These are phyloP conservation scores for Naematelia aurantialba DNA, from an alignment of 768 basidiomycete genomes.

Conservation along the genomic window DNA sequence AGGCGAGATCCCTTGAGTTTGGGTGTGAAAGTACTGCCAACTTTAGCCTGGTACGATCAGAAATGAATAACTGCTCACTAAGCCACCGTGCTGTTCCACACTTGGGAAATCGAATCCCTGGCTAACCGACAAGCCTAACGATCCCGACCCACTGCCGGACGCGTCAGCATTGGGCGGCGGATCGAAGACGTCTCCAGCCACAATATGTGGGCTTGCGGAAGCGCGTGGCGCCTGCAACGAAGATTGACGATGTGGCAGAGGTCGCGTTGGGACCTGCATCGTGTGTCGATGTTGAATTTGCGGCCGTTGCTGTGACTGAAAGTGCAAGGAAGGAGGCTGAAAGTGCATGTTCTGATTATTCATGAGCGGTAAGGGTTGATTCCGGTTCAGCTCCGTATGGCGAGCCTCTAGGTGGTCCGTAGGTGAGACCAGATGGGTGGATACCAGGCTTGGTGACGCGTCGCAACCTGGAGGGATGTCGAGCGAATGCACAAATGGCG, in stretches of 20 bases:
- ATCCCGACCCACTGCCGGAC: background rate
- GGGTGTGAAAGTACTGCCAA: slow-evolving; percentile 4
- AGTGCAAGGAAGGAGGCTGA: slow-evolving; percentile 10
- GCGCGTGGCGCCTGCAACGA: slow-evolving; percentile 21
- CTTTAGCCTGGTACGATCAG: background rate
- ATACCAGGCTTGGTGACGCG: background rate
- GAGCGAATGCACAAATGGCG: background rate
- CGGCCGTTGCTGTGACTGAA: slow-evolving; percentile 16
- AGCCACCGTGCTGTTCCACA: background rate
- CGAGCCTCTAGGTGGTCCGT: background rate
- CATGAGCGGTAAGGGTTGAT: background rate
- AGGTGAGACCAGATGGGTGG: background rate
- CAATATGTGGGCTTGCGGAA: slow-evolving; percentile 29
- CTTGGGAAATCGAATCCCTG: background rate
- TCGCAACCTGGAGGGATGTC: too few species aligned
- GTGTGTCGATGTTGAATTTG: slow-evolving; percentile 18
- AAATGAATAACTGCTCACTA: background rate
- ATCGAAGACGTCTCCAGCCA: slow-evolving; percentile 33
- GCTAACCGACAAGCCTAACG: background rate
- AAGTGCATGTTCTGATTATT: slow-evolving; percentile 8
- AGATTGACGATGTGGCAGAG: slow-evolving; percentile 16
- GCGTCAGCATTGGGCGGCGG: slow-evolving; percentile 13
- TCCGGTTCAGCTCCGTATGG: background rate
- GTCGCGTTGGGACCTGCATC: slow-evolving; percentile 22
- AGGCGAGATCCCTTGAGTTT: slow-evolving; percentile 39